Evolutionary conservation across 768 basidiomycete species (phyloP).

Genomic region (Leccinum rimulosum): DNA sequence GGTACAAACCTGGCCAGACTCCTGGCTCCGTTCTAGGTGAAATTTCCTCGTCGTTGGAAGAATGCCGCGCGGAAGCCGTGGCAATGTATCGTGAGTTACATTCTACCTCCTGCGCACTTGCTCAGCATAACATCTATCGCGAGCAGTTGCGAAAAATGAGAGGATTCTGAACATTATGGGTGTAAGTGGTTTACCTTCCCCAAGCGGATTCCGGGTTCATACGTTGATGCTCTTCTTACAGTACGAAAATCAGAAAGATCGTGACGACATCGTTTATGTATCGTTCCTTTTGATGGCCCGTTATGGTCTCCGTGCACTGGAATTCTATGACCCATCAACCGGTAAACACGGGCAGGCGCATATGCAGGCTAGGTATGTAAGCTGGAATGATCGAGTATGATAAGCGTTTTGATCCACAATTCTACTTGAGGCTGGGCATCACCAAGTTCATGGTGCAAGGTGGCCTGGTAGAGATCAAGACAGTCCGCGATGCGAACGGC

Average conservation of each 20-base stretch:
- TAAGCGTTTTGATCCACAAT: background rate
- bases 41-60: conserved; percentile 88
- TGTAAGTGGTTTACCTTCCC: conserved; percentile 38
- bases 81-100: conserved; percentile 66
- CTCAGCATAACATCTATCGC: background rate
- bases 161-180: conserved; percentile 81
- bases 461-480: conserved; percentile 69
- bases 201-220: background rate
- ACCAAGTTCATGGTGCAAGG: conserved; percentile 72
- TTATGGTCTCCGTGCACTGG: conserved; percentile 72
- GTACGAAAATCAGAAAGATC: conserved; percentile 66
- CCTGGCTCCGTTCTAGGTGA: conserved; percentile 81
- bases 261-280: conserved; percentile 77
- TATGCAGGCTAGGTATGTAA: conserved; percentile 79
- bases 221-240: conserved; percentile 24
- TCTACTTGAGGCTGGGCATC: conserved; percentile 63
- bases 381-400: background rate
- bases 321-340: conserved; percentile 78
- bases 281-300: conserved; percentile 88
- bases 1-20: conserved; percentile 89
- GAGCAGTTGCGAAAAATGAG: conserved; percentile 64
- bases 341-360: conserved; percentile 87
- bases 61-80: conserved; percentile 89
- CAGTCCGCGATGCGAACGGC: conserved; percentile 56
- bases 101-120: background rate